These are phyloP conservation scores for Coniochaeta prunicola DNA, from an alignment of 2,329 filamentous ascomycete species.

Conservation along the genomic window DNA sequence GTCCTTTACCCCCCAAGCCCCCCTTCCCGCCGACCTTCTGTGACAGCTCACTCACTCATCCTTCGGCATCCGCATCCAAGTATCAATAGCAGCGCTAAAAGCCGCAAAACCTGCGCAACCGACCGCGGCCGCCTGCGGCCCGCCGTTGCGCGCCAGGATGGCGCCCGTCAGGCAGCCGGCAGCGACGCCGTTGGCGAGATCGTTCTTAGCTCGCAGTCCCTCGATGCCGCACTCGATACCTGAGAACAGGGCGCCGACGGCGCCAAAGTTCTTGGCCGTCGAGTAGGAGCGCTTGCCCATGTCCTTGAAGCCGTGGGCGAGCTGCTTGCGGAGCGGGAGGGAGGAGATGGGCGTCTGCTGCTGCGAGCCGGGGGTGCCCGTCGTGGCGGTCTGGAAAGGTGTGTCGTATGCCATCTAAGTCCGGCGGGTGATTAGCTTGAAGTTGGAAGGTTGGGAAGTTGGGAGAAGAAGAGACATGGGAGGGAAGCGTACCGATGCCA, in stretches of 20 bases:
- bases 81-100: conserved; percentile 87
- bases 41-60: conserved; percentile 36
- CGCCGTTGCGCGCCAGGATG: conserved; percentile 76
- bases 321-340: conserved; percentile 79
- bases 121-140: conserved; percentile 78
- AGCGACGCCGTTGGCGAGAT: conserved; percentile 77
- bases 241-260: conserved; percentile 83
- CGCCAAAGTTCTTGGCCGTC: conserved; percentile 89
- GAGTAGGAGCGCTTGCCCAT: conserved; percentile 82
- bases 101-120: conserved; percentile 92
- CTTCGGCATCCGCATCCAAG: conserved; percentile 75
- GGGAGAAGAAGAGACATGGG: neutral
- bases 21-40: neutral
- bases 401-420: conserved; percentile 99
- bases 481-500: conserved; percentile 69
- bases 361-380: too few relatives aligned
- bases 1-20: neutral
- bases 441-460: neutral
- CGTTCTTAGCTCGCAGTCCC: conserved; percentile 87
- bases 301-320: conserved; percentile 82
- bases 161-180: conserved; percentile 90
- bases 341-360: conserved; percentile 36
- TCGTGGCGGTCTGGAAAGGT: conserved; percentile 54
- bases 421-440: neutral
- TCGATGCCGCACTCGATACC: conserved; percentile 97